phyloP scores from a whole-genome alignment of 2,329 filamentous ascomycete species.

The Aspergillus carbonarius region DNA sequence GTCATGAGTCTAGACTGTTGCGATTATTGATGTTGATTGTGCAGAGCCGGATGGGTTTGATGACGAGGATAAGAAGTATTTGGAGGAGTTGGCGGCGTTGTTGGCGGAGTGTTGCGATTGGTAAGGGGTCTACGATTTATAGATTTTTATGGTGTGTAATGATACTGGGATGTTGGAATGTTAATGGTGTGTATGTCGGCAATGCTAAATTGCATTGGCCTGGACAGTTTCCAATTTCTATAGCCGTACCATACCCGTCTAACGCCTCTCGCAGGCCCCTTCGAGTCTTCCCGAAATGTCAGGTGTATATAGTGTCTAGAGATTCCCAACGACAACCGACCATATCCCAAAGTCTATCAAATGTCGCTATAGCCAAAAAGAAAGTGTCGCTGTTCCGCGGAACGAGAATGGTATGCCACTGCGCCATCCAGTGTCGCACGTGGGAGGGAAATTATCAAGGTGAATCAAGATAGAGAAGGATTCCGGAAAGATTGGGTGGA shows the following conservation, averaged over 20 bases:
- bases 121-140: constrained; percentile 16
- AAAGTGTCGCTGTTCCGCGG: not conserved
- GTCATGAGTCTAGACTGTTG: constrained; percentile 40
- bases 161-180: not conserved
- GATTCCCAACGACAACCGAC: not conserved
- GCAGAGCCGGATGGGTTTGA: constrained; percentile 45
- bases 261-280: not conserved
- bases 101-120: constrained; percentile 45
- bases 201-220: not conserved
- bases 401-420: not conserved
- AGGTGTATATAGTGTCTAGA: not conserved
- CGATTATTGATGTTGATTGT: constrained; percentile 52
- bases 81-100: constrained; percentile 44
- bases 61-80: constrained; percentile 43
- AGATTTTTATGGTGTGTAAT: not conserved
- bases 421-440: constrained; percentile 12
- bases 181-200: not conserved
- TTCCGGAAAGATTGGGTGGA: not conserved
- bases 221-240: not conserved
- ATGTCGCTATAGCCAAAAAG: not conserved
- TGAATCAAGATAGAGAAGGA: not conserved
- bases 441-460: not conserved
- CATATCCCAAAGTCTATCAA: constrained; percentile 2
- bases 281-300: not conserved
- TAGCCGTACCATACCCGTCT: not conserved